Evolutionary conservation across 108 stramenopile species (phyloP).

Genomic region (Cyclotella choctawhatcheeana): DNA sequence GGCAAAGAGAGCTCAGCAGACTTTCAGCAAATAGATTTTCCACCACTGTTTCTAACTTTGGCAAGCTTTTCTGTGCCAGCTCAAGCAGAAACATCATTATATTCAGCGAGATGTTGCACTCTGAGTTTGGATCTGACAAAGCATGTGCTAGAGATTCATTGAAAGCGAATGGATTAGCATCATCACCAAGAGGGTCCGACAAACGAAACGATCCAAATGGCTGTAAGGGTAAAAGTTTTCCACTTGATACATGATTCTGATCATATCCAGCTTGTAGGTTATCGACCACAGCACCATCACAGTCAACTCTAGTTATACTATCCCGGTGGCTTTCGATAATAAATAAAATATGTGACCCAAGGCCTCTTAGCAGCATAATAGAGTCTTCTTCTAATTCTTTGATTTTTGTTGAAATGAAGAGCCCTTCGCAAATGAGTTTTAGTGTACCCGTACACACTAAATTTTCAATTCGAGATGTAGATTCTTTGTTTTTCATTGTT

Average conservation of each 20-base stretch:
- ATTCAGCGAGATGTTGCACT: background rate
- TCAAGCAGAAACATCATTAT: constrained; percentile 3
- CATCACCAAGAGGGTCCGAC: constrained; percentile 46
- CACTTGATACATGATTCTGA: constrained; percentile 29
- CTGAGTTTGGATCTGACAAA: constrained; percentile 24
- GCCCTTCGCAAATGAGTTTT: constrained; percentile 59
- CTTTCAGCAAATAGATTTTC: constrained; percentile 55
- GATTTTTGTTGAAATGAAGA: constrained; percentile 35
- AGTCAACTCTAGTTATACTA: constrained; percentile 60
- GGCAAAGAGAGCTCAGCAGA: constrained; percentile 60
- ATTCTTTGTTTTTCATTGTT: constrained; percentile 17
- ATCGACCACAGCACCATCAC: constrained; percentile 61
- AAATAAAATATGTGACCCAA: constrained; percentile 54
- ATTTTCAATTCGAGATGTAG: background rate
- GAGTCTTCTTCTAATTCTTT: constrained; percentile 44
- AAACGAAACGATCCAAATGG: constrained; percentile 74
- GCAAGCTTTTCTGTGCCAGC: background rate
- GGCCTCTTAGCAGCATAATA: constrained; percentile 55
- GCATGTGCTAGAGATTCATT: constrained; percentile 64
- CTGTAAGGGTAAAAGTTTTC: constrained; percentile 56
- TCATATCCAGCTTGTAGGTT: constrained; percentile 22
- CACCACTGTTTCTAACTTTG: too few species aligned
- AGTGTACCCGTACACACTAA: constrained; percentile 26
- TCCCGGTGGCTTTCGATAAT: constrained; percentile 50
- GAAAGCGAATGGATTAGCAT: constrained; percentile 57